A percentile compares a stretch with the other conserved stretches of the same genome.
These are phyloP conservation scores for Neurospora sublineolata DNA, from an alignment of 495 filamentous ascomycete genomes.

Conservation along the genomic window DNA sequence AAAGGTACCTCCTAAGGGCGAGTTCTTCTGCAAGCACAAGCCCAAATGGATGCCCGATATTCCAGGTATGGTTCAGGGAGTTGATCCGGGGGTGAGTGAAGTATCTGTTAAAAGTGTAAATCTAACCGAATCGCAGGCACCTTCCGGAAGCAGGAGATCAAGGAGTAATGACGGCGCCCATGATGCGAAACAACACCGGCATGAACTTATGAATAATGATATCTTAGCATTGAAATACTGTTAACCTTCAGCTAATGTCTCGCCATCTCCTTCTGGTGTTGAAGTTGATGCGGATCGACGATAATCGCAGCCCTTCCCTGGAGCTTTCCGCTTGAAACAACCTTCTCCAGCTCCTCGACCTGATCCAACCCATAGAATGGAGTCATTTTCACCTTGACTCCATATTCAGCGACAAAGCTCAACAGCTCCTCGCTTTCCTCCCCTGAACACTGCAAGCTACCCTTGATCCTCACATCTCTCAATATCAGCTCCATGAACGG, in stretches of 20 bases:
- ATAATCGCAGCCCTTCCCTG: constrained; percentile 44
- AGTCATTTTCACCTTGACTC: constrained; percentile 39
- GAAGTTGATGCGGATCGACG: constrained; percentile 27
- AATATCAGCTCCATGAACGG: constrained; percentile 44
- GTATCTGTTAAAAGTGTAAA: not conserved
- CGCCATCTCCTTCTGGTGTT: constrained; percentile 12
- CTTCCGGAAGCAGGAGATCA: constrained; percentile 51
- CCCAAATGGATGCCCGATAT: constrained; percentile 55
- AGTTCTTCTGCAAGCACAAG: constrained; percentile 53
- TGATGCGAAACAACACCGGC: not conserved
- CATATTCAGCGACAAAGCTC: constrained; percentile 36
- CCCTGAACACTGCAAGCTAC: constrained; percentile 35
- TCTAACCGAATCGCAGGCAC: constrained; percentile 25
- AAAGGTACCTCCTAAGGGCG: constrained; percentile 51
- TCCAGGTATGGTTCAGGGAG: constrained; percentile 29
- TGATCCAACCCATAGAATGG: constrained; percentile 41
- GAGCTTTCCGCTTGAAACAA: constrained; percentile 39
- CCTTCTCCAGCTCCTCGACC: constrained; percentile 35
- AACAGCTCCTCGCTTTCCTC: constrained; percentile 41
- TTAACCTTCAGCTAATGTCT: not conserved
- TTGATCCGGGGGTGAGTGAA: not conserved
- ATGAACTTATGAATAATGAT: not conserved
- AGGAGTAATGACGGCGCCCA: constrained; percentile 29
- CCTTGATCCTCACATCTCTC: constrained; percentile 41
- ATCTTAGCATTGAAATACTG: not conserved